These are phyloP conservation scores for Dryadomyces quercivorus DNA, from an alignment of 2,329 filamentous ascomycete species.

Conservation along the genomic window DNA sequence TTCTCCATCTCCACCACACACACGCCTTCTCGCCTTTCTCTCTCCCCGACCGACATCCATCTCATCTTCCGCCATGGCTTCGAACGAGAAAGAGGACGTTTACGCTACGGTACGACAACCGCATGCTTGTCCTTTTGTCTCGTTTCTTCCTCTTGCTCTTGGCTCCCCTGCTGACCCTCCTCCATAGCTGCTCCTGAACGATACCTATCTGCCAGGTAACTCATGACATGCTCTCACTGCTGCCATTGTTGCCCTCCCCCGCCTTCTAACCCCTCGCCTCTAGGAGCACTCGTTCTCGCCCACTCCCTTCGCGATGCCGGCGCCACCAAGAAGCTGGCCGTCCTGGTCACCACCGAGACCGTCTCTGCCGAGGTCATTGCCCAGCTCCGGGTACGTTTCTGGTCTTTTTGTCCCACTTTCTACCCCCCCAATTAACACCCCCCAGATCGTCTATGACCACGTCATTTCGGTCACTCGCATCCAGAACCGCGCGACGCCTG, in stretches of 20 bases:
- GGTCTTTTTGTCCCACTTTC: too few species aligned
- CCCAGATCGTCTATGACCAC: slow-evolving; percentile 71
- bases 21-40: neutral
- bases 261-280: slow-evolving; percentile 5
- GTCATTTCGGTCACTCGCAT: slow-evolving; percentile 75
- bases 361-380: slow-evolving; percentile 63
- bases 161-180: neutral
- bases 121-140: neutral
- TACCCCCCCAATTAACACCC: too few species aligned
- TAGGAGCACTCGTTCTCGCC: slow-evolving; percentile 84
- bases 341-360: slow-evolving; percentile 69
- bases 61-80: slow-evolving; percentile 20
- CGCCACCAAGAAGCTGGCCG: slow-evolving; percentile 73
- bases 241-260: slow-evolving; percentile 5
- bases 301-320: slow-evolving; percentile 90
- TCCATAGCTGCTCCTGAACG: slow-evolving; percentile 80
- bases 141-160: neutral
- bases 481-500: slow-evolving; percentile 55
- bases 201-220: slow-evolving; percentile 83
- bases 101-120: slow-evolving; percentile 41
- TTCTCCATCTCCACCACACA: neutral
- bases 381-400: slow-evolving; percentile 64
- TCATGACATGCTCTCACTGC: slow-evolving; percentile 9
- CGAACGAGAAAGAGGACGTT: slow-evolving; percentile 32
- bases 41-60: neutral